These are phyloP conservation scores for Paecilomyces niveus DNA, from an alignment of 2,329 filamentous ascomycete species.

Conservation along the genomic window DNA sequence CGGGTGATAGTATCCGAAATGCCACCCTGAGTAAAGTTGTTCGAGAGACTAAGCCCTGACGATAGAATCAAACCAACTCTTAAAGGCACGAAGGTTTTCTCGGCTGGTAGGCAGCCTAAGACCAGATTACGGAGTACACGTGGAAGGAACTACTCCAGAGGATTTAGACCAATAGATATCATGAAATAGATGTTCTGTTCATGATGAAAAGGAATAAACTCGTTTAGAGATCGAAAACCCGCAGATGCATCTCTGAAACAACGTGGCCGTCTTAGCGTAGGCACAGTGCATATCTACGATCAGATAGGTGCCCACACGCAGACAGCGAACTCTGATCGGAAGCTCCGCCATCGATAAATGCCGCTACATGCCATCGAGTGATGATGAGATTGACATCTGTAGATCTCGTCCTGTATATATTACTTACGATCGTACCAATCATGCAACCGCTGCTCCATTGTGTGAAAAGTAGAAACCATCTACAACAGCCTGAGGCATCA, in stretches of 20 bases:
- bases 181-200: neutral
- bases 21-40: neutral
- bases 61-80: neutral
- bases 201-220: neutral
- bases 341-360: neutral
- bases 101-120: neutral
- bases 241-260: neutral
- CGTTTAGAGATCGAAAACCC: neutral
- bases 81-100: neutral
- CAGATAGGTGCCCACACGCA: neutral
- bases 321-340: neutral
- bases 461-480: neutral
- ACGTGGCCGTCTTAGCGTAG: neutral
- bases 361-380: neutral
- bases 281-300: neutral
- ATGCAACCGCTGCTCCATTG: no score
- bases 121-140: neutral
- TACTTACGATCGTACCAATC: no score
- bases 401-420: neutral
- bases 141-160: neutral
- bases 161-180: neutral
- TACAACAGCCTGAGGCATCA: neutral
- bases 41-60: neutral
- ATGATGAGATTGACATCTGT: neutral
- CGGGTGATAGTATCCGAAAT: neutral